These are phyloP conservation scores for Saccharum officinarum DNA, from an alignment of 176 grass and related monocot genomes.

Conservation along the genomic window DNA sequence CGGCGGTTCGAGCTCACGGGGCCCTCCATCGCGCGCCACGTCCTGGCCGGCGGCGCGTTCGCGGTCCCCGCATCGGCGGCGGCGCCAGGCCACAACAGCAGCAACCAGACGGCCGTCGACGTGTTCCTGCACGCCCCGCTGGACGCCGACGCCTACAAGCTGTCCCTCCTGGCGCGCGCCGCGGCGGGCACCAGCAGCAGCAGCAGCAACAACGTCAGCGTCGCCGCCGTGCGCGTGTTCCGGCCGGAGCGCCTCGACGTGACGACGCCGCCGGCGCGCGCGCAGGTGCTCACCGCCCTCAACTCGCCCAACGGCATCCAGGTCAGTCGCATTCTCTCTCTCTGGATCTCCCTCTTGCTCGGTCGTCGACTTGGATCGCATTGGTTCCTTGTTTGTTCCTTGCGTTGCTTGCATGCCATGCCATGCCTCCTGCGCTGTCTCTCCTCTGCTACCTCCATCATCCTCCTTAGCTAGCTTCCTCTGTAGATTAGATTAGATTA, in stretches of 20 bases:
- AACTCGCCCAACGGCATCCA: constrained; percentile 94
- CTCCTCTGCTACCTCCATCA: no score
- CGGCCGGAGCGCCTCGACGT: constrained; percentile 35
- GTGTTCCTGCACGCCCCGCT: constrained; percentile 86
- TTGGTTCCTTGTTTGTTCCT: not conserved
- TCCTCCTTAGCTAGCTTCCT: not conserved
- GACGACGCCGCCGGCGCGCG: constrained; percentile 33
- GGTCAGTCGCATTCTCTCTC: constrained; percentile 25
- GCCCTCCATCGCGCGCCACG: constrained; percentile 67
- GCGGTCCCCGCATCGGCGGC: not conserved
- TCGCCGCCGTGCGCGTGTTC: constrained; percentile 64
- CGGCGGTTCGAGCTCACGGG: constrained; percentile 94
- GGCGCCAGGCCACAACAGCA: not conserved
- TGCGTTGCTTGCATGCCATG: not conserved
- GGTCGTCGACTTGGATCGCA: no score
- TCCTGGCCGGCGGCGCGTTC: constrained; percentile 24
- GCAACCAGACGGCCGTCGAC: constrained; percentile 3
- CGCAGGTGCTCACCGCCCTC: constrained; percentile 49
- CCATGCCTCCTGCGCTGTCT: not conserved
- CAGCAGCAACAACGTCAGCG: not conserved
- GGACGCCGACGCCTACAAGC: constrained; percentile 78
- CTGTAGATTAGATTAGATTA: not conserved
- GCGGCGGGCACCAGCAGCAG: no score
- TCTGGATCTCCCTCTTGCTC: not conserved
- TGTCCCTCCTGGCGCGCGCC: constrained; percentile 43